These are phyloP conservation scores for Piloderma croceum DNA, from an alignment of 768 basidiomycete genomes.

Conservation along the genomic window DNA sequence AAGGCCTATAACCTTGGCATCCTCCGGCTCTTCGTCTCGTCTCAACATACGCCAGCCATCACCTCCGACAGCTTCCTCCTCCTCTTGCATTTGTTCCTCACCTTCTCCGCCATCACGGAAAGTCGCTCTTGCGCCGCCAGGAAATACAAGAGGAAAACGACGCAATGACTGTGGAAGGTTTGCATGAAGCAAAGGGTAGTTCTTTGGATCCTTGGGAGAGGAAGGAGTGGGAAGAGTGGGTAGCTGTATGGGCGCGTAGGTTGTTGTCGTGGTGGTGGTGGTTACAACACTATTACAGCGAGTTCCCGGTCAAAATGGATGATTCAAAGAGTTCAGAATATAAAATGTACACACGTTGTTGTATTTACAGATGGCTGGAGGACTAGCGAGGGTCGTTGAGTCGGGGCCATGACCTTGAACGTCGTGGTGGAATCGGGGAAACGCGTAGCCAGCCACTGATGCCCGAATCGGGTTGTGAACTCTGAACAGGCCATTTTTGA, in stretches of 20 bases:
- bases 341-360: conserved; percentile 59
- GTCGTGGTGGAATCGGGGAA: too few relatives aligned
- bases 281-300: conserved; percentile 66
- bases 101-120: conserved; percentile 67
- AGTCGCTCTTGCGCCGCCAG: conserved; percentile 73
- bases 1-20: conserved; percentile 53
- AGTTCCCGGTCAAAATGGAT: conserved; percentile 18
- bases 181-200: conserved; percentile 73
- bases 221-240: conserved; percentile 67
- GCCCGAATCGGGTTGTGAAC: too few relatives aligned
- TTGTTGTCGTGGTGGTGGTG: conserved; percentile 87
- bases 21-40: conserved; percentile 52
- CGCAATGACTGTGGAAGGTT: conserved; percentile 69
- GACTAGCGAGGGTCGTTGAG: conserved; percentile 60
- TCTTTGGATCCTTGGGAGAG: conserved; percentile 71
- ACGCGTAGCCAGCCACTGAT: too few relatives aligned
- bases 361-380: conserved; percentile 82
- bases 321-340: too few relatives aligned
- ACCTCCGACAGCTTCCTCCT: conserved; percentile 60
- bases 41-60: conserved; percentile 73
- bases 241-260: conserved; percentile 82
- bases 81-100: conserved; percentile 64
- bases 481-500: too few relatives aligned
- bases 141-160: conserved; percentile 73
- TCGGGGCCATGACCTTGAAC: conserved; percentile 64